A percentile compares a stretch with the other conserved stretches of the same genome.
phyloP scores from a whole-genome alignment of 129 eudicot species.

The Escallonia rubra region DNA sequence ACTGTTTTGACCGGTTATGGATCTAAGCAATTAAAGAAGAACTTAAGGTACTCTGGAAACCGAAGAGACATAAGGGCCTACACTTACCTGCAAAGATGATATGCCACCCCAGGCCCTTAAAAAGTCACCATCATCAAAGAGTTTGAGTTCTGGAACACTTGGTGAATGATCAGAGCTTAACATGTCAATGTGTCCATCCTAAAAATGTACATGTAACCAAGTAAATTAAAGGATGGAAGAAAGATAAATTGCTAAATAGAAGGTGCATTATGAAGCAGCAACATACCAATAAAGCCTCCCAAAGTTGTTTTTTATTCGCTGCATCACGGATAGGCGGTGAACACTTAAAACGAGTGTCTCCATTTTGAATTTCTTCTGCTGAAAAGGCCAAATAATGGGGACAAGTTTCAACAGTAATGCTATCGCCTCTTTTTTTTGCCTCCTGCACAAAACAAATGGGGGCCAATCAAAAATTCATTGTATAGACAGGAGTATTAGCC shows the following conservation, averaged over 20 bases:
- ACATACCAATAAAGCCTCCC: constrained; percentile 83
- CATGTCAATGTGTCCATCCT: constrained; percentile 94
- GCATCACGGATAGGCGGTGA: constrained; percentile 91
- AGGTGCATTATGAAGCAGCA: constrained; percentile 5
- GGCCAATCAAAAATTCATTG: neutral
- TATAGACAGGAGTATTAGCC: neutral
- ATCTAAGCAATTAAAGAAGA: neutral
- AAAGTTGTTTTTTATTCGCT: constrained; percentile 65
- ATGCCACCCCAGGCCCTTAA: constrained; percentile 99
- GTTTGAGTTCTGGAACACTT: constrained; percentile 83
- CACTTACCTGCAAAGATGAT: constrained; percentile 83
- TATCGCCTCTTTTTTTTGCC: constrained; percentile 84
- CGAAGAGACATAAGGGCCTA: neutral
- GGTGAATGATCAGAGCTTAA: constrained; percentile 99
- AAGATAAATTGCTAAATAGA: neutral
- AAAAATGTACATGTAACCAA: constrained; percentile 10
- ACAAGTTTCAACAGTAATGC: constrained; percentile 90
- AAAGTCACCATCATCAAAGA: constrained; percentile 75
- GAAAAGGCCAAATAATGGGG: constrained; percentile 97
- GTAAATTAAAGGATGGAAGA: neutral
- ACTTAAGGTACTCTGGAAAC: neutral
- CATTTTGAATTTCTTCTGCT: constrained; percentile 82
- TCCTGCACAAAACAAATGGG: constrained; percentile 39
- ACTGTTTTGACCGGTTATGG: neutral
- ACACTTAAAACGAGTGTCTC: constrained; percentile 97